Percentiles rank a stretch among this genome's conserved stretches.
Evolutionary conservation across 345 rosid genomes (phyloP).

Genomic region (Durio zibethinus): DNA sequence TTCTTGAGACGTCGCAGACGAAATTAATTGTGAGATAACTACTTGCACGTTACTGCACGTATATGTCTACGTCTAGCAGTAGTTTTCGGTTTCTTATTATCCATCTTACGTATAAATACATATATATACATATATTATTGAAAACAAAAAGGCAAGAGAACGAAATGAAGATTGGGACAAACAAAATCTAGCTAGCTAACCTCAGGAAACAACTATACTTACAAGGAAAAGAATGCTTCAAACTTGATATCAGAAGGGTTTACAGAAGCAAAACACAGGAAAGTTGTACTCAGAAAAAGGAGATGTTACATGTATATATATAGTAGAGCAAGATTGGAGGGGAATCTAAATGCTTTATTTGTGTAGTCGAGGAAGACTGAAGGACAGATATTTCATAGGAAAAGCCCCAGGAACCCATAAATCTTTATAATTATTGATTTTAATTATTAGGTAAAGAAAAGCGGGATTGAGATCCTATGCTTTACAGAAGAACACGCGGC

Average conservation of each 20-base stretch:
- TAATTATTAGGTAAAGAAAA: neutral
- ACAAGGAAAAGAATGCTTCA: neutral
- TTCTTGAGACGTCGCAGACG: neutral
- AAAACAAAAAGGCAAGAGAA: slow-evolving; percentile 13
- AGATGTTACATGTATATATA: neutral
- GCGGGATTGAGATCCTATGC: slow-evolving; percentile 20
- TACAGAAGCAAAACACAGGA: neutral
- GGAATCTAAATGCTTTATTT: neutral
- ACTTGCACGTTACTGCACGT: slow-evolving; percentile 31
- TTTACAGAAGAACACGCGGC: slow-evolving; percentile 28
- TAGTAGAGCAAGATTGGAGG: neutral
- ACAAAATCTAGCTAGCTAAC: neutral
- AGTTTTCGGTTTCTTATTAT: slow-evolving; percentile 6
- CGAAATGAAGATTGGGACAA: slow-evolving; percentile 5
- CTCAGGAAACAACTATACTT: neutral
- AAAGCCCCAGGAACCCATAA: slow-evolving; percentile 1
- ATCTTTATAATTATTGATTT: slow-evolving; percentile 14
- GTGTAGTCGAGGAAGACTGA: slow-evolving; percentile 15
- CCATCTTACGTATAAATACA: neutral
- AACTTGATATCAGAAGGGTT: neutral
- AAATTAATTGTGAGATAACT: neutral
- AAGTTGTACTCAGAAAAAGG: neutral
- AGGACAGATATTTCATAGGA: slow-evolving; percentile 25
- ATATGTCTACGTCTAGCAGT: slow-evolving; percentile 21
- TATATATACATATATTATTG: neutral